These are phyloP conservation scores for Primulina tabacum DNA, from an alignment of 257 asterid species.

Conservation along the genomic window DNA sequence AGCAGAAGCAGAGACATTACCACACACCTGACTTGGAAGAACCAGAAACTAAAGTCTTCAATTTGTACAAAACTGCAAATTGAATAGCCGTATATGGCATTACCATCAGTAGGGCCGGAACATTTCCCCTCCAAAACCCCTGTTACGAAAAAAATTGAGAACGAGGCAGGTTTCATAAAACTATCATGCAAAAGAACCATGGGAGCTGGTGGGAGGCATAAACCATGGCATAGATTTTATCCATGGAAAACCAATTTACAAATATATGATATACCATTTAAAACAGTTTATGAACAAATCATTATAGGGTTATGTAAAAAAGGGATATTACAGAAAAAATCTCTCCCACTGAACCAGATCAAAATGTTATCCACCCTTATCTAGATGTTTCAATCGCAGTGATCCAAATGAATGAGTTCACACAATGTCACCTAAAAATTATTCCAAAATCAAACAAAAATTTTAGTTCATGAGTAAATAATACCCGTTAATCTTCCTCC, in stretches of 20 bases:
- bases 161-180: not conserved
- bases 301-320: too few species aligned
- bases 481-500: slow-evolving; percentile 64
- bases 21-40: slow-evolving; percentile 80
- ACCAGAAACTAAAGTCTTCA: slow-evolving; percentile 79
- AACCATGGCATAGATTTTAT: not conserved
- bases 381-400: not conserved
- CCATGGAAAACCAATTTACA: not conserved
- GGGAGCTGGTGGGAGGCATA: not conserved
- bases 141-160: slow-evolving; percentile 22
- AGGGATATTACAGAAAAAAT: too few species aligned
- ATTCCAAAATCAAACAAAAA: slow-evolving; percentile 1
- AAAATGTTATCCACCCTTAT: too few species aligned
- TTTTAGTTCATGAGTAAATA: slow-evolving; percentile 15
- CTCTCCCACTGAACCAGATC: not conserved
- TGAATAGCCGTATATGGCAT: slow-evolving; percentile 98
- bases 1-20: not conserved
- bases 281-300: not conserved
- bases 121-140: slow-evolving; percentile 99
- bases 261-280: too few species aligned
- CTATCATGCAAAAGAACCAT: not conserved
- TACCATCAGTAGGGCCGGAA: slow-evolving; percentile 94
- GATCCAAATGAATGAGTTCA: not conserved
- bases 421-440: too few species aligned
- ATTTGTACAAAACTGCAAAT: slow-evolving; percentile 69